Conservation (phyloP, 2,329 filamentous ascomycete species). For the Neonectria faginata region DNA sequence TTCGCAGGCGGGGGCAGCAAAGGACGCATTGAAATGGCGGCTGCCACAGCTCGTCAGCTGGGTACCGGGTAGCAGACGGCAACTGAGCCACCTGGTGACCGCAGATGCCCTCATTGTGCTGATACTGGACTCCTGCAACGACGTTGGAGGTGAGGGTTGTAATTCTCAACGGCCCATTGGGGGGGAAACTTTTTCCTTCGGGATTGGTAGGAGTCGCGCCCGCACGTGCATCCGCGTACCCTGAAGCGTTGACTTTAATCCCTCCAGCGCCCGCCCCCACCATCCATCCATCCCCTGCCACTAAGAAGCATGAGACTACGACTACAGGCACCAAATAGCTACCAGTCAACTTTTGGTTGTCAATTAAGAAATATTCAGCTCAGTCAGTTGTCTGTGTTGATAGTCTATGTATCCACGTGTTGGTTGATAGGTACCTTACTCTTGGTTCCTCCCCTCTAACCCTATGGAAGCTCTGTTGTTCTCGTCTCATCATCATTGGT, state of each 20-base stretch:
- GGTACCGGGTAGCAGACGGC: slow-evolving; percentile 51
- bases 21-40: slow-evolving; percentile 46
- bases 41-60: slow-evolving; percentile 44
- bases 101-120: slow-evolving; percentile 55
- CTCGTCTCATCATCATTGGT: slow-evolving; percentile 28
- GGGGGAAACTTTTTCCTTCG: slow-evolving; percentile 46
- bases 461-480: neutral
- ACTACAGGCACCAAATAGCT: neutral
- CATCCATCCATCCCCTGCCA: neutral
- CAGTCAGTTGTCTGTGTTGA: neutral
- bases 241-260: slow-evolving; percentile 1
- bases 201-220: slow-evolving; percentile 42
- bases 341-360: neutral
- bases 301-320: neutral
- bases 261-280: slow-evolving; percentile 6
- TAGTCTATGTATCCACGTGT: neutral
- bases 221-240: slow-evolving; percentile 36
- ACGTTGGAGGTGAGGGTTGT: slow-evolving; percentile 43
- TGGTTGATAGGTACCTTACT: neutral
- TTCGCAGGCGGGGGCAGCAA: slow-evolving; percentile 39
- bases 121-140: slow-evolving; percentile 38
- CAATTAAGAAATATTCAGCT: neutral
- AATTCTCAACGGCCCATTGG: slow-evolving; percentile 41
- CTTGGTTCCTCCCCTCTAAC: slow-evolving; percentile 7
- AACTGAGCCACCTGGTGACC: slow-evolving; percentile 56